Percentiles rank a stretch among this genome's conserved stretches.
These are phyloP conservation scores for Xenoacremonium recifei DNA, from an alignment of 2,329 filamentous ascomycete species.

Conservation along the genomic window DNA sequence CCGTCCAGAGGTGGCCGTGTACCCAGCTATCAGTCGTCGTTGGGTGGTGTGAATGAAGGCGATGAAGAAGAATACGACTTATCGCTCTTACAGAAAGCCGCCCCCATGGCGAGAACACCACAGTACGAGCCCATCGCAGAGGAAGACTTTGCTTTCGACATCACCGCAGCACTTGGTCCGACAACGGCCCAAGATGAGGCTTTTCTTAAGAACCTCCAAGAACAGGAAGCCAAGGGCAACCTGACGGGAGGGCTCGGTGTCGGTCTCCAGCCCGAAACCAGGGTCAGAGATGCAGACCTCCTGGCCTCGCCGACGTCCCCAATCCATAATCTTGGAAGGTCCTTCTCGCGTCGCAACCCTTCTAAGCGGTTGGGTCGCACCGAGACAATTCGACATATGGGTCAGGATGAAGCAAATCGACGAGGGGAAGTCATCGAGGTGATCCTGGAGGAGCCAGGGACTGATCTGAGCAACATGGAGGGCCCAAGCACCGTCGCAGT, in stretches of 20 bases:
- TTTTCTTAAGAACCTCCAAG: slow-evolving; percentile 45
- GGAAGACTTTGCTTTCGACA: slow-evolving; percentile 41
- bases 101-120: slow-evolving; percentile 36
- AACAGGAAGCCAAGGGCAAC: slow-evolving; percentile 52
- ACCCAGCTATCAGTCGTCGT: slow-evolving; percentile 22
- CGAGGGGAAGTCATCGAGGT: slow-evolving; percentile 60
- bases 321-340: slow-evolving; percentile 37
- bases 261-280: slow-evolving; percentile 49
- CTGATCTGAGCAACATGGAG: slow-evolving; percentile 53
- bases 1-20: slow-evolving; percentile 24
- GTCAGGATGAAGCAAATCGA: slow-evolving; percentile 58
- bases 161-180: slow-evolving; percentile 46
- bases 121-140: slow-evolving; percentile 31
- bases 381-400: slow-evolving; percentile 47
- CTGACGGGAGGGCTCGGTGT: slow-evolving; percentile 59
- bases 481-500: slow-evolving; percentile 36
- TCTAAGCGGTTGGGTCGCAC: slow-evolving; percentile 25
- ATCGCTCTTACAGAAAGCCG: slow-evolving; percentile 40
- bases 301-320: slow-evolving; percentile 35
- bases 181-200: slow-evolving; percentile 42
- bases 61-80: slow-evolving; percentile 43
- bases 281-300: slow-evolving; percentile 50
- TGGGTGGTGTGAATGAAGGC: slow-evolving; percentile 27
- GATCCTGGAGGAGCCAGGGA: slow-evolving; percentile 43
- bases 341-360: slow-evolving; percentile 38